Percentiles rank a stretch among this genome's conserved stretches.
These are phyloP conservation scores for Plasmopara viticola DNA, from an alignment of 352 stramenopile genomes.

Conservation along the genomic window DNA sequence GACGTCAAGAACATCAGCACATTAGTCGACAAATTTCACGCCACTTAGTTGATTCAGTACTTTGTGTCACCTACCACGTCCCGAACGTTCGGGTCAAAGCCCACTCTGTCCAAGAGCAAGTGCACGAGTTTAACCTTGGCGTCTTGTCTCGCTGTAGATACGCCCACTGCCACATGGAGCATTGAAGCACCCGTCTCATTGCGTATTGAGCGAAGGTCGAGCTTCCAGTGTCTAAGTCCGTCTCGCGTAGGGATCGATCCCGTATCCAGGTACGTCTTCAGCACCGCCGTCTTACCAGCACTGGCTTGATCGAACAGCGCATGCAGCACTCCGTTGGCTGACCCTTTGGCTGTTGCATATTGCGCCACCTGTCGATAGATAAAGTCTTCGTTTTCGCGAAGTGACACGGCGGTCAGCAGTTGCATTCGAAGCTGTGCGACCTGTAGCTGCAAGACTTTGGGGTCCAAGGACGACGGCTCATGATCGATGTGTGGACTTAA, in stretches of 20 bases:
- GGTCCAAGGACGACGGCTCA: constrained; percentile 15
- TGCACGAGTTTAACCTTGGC: constrained; percentile 65
- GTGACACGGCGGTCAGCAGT: constrained; percentile 36
- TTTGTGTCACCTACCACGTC: constrained; percentile 36
- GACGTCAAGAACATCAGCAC: constrained; percentile 4
- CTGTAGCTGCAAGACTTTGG: constrained; percentile 38
- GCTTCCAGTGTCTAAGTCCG: constrained; percentile 61
- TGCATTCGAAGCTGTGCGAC: constrained; percentile 38
- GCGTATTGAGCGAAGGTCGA: constrained; percentile 51
- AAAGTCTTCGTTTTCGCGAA: constrained; percentile 58
- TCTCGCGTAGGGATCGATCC: constrained; percentile 73
- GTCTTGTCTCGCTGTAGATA: constrained; percentile 55
- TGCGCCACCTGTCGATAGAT: constrained; percentile 49
- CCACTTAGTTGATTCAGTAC: not conserved
- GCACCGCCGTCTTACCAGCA: constrained; percentile 40
- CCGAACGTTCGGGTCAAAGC: constrained; percentile 66
- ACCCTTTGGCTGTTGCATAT: constrained; percentile 64
- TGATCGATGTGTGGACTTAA: not conserved
- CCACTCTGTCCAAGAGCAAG: constrained; percentile 55
- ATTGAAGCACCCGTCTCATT: constrained; percentile 59
- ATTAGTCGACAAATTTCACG: not conserved
- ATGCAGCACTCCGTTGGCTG: constrained; percentile 66
- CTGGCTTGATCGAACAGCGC: constrained; percentile 72
- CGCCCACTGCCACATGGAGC: constrained; percentile 63
- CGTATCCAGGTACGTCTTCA: constrained; percentile 58